phyloP scores from a whole-genome alignment of 371 early-diverging fungal genomes.

The Mucor plumbeus region DNA sequence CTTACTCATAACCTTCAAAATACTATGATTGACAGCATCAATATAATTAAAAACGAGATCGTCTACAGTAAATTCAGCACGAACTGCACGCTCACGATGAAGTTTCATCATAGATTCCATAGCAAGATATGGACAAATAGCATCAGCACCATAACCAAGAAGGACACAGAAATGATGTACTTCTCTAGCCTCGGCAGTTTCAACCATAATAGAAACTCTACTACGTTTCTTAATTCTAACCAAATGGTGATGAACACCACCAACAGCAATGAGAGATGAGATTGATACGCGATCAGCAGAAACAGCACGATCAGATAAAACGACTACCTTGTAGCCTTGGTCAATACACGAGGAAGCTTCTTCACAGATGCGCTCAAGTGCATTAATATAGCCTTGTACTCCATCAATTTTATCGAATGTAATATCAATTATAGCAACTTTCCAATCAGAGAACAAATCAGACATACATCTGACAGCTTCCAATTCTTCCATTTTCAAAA shows the following conservation, averaged over 20 bases:
- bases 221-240: slow-evolving; percentile 88
- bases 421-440: slow-evolving; percentile 84
- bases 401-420: slow-evolving; percentile 82
- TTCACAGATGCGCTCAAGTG: slow-evolving; percentile 86
- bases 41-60: slow-evolving; percentile 79
- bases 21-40: slow-evolving; percentile 89
- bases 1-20: slow-evolving; percentile 97
- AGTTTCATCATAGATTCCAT: slow-evolving; percentile 89
- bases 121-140: slow-evolving; percentile 92
- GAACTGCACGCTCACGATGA: slow-evolving; percentile 80
- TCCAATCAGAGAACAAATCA: slow-evolving; percentile 71
- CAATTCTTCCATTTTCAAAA: slow-evolving; percentile 83
- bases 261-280: slow-evolving; percentile 84
- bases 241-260: slow-evolving; percentile 94
- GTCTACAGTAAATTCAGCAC: slow-evolving; percentile 49
- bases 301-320: slow-evolving; percentile 82
- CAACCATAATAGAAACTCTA: slow-evolving; percentile 86
- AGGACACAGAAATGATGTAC: slow-evolving; percentile 96
- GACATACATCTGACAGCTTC: slow-evolving; percentile 75
- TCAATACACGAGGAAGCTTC: slow-evolving; percentile 79
- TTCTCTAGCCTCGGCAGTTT: slow-evolving; percentile 95
- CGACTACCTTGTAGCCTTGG: slow-evolving; percentile 76
- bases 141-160: slow-evolving; percentile 97
- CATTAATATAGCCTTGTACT: slow-evolving; percentile 71
- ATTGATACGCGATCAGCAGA: slow-evolving; percentile 76